These are phyloP conservation scores for Fraxinus anomala DNA, from an alignment of 257 asterid species.

Conservation along the genomic window DNA sequence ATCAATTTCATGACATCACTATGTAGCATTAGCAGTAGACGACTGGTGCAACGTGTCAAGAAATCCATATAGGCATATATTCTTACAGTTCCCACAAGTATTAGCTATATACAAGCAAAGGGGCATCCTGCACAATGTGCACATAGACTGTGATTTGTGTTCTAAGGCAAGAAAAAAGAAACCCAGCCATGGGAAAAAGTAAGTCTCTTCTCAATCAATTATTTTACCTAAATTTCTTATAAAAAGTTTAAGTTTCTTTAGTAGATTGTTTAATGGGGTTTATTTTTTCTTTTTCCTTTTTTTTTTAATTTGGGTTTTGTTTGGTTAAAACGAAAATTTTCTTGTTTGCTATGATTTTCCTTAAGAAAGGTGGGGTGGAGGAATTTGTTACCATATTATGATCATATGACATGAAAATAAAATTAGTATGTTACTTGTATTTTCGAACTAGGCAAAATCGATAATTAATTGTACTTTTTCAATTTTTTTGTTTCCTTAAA, in stretches of 20 bases:
- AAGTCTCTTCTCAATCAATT: neutral
- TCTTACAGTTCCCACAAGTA: neutral
- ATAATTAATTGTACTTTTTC: too few relatives aligned
- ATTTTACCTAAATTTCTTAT: neutral
- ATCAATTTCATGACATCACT: neutral
- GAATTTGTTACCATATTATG: too few relatives aligned
- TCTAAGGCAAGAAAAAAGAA: neutral
- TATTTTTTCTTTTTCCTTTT: neutral
- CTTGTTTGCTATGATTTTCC: too few relatives aligned
- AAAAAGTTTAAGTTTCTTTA: neutral
- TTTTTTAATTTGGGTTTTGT: too few relatives aligned
- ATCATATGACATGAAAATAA: too few relatives aligned
- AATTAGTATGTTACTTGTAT: too few relatives aligned
- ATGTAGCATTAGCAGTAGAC: neutral
- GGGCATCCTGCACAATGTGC: neutral
- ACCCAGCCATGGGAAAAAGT: conserved; percentile 27
- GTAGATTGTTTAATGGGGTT: neutral
- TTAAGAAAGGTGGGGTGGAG: too few relatives aligned
- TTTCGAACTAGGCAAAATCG: too few relatives aligned
- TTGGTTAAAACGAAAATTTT: too few relatives aligned
- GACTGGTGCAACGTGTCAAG: neutral
- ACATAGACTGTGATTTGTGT: neutral
- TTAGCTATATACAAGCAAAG: neutral
- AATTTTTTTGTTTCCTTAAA: too few relatives aligned
- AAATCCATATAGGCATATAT: neutral